Percentiles rank a stretch among this genome's conserved stretches.
These are phyloP conservation scores for Hyaloperonospora arabidopsidis DNA, from an alignment of 352 stramenopile genomes.

Conservation along the genomic window DNA sequence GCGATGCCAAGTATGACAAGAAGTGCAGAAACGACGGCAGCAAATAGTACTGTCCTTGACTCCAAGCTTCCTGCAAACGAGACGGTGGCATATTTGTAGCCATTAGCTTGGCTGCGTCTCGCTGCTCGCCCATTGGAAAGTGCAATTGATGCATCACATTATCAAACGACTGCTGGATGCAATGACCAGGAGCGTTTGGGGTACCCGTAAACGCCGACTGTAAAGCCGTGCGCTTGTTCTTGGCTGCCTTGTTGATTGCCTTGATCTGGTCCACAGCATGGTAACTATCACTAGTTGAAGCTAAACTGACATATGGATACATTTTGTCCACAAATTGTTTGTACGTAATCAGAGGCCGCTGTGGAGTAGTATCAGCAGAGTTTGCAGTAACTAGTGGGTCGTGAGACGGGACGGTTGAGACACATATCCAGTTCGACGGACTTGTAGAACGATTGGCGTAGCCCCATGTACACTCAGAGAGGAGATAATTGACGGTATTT, in stretches of 20 bases:
- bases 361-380: neutral
- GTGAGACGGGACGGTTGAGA: constrained; percentile 48
- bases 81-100: constrained; percentile 39
- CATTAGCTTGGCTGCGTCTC: constrained; percentile 42
- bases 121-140: constrained; percentile 41
- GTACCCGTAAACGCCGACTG: constrained; percentile 68
- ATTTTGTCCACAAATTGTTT: constrained; percentile 77
- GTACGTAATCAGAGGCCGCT: constrained; percentile 41
- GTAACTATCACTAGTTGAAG: constrained; percentile 11
- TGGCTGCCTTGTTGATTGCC: constrained; percentile 63
- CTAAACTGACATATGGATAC: constrained; percentile 59
- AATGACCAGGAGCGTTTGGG: constrained; percentile 32
- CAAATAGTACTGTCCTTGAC: constrained; percentile 71
- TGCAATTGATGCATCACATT: constrained; percentile 73
- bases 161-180: constrained; percentile 43
- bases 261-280: constrained; percentile 47
- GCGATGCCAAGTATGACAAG: constrained; percentile 12
- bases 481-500: constrained; percentile 82
- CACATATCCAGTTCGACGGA: constrained; percentile 46
- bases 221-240: constrained; percentile 69
- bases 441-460: constrained; percentile 35
- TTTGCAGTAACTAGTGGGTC: constrained; percentile 18
- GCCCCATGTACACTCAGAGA: constrained; percentile 76
- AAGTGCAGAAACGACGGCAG: constrained; percentile 76
- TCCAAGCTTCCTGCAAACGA: constrained; percentile 58